Base-by-base conservation (phyloP, 2,329 filamentous ascomycete species). In the Akanthomyces dipterigenus region DNA sequence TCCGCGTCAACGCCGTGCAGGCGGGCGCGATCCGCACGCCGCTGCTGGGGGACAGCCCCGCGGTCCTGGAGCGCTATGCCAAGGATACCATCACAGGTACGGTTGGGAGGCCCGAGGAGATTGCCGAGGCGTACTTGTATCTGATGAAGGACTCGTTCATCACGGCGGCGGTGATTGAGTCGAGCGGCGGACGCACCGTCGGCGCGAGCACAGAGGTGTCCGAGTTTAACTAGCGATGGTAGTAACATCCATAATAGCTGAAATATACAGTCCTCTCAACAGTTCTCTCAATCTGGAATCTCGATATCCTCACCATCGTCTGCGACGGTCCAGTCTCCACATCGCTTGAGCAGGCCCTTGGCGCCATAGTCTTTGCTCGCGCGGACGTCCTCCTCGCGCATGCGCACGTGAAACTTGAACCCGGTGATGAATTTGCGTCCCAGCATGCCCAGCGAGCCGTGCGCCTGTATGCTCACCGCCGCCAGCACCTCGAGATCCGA, bases 1-100 rank as follows among this genome's bases (percentile, higher is more conserved):
- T 88, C 9, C 74, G 88, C 2, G 85, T 88, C 28, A 90, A 90
- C 68, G 68, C 80, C 0, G 82, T 89, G 1, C 75, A 72, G 58
- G 84, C 85, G 0, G 87, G 86, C 0, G 73, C 76, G 0, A 75
- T 82, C 0, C 70, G 77, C 43, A 85, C 83, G 6, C 76, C 77
- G 46, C 59, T 81, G 34, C 67, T 71, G 54, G 56, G 66, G 58
- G 55, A 43, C 1, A 36, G 64, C n/a, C 63, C 63, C 42, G 58
- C 38, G 8, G 5, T 49, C 5, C 60, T 66, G 34, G 59, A 59
- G 14, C 34, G 11, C 1, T 64, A 66, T 34, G 62, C 57, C 45
- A 65, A 57, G 48, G 64, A 66, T 12, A 55, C 61, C 36, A 55
- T 70, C 11, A 65, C 66, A 4, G 63, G 65, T 1, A 69, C 65